Conservation (phyloP, 75 land plant genomes). For the Pinus tabuliformis region DNA sequence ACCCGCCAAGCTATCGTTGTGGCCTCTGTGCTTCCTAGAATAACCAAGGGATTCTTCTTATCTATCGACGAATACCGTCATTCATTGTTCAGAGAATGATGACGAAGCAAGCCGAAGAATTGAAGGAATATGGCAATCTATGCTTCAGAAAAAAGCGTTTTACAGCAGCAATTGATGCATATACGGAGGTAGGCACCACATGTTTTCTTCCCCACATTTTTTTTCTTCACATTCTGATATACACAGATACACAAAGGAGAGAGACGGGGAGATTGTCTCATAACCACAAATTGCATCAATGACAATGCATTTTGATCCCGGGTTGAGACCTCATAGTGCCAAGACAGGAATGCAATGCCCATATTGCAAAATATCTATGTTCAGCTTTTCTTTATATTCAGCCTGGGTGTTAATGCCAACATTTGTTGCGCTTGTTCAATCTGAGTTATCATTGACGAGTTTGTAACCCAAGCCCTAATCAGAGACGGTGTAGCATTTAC, state of each 20-base stretch:
- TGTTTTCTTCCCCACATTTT: not conserved
- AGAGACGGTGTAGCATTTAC: too few relatives aligned
- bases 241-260: too few relatives aligned
- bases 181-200: conserved; percentile 29
- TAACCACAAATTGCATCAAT: not conserved
- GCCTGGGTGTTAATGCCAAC: too few relatives aligned
- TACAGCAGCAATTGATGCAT: conserved; percentile 42
- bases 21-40: too few relatives aligned
- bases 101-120: conserved; percentile 26
- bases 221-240: not conserved
- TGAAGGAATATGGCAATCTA: conserved; percentile 38
- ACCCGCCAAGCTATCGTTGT: too few relatives aligned
- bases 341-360: too few relatives aligned
- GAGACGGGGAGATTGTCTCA: not conserved
- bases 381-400: too few relatives aligned
- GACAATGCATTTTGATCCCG: not conserved
- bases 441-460: too few relatives aligned
- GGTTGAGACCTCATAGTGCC: not conserved
- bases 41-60: too few relatives aligned
- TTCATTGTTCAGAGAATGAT: not conserved
- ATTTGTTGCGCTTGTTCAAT: too few relatives aligned
- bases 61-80: not conserved
- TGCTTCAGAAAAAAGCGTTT: conserved; percentile 36
- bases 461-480: too few relatives aligned
- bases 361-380: too few relatives aligned